A percentile compares a stretch with the other conserved stretches of the same genome.
Evolutionary conservation across 1,284 basidiomycete genomes (phyloP).

Genomic region (Boletus sp.): DNA sequence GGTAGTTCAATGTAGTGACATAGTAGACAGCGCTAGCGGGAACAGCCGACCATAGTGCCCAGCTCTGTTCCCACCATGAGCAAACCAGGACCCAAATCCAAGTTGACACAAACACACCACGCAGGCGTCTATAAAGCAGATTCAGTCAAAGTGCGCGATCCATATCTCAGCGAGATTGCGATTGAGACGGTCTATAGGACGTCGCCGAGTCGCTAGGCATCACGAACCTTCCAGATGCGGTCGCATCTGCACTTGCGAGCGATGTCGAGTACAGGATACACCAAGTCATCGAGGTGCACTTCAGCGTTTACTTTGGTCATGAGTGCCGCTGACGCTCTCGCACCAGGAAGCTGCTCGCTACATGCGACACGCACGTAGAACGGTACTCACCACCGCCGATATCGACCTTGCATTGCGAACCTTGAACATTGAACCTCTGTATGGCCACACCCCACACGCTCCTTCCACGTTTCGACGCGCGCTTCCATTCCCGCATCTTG

Average conservation of each 20-base stretch:
- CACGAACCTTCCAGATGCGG: constrained; percentile 71
- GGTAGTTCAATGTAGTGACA: no score
- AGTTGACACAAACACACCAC: constrained; percentile 41
- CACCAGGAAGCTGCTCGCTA: constrained; percentile 89
- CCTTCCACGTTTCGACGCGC: constrained; percentile 74
- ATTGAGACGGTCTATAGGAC: constrained; percentile 55
- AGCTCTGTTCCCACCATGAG: constrained; percentile 35
- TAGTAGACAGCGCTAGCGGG: no score
- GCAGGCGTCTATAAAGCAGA: constrained; percentile 66
- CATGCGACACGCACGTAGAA: constrained; percentile 90
- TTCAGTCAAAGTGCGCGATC: constrained; percentile 51
- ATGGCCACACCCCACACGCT: constrained; percentile 72
- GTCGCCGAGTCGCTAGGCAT: constrained; percentile 88
- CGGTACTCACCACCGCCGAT: constrained; percentile 84
- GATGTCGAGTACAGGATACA: constrained; percentile 97
- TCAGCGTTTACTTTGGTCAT: background rate
- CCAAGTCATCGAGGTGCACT: constrained; percentile 80
- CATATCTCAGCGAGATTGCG: constrained; percentile 12
- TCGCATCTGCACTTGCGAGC: constrained; percentile 84
- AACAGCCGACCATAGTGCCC: background rate
- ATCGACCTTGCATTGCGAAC: constrained; percentile 92
- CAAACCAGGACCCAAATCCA: constrained; percentile 44
- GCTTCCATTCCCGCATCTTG: constrained; percentile 58
- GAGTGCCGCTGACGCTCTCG: background rate
- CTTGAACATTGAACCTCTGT: constrained; percentile 89